A percentile compares a stretch with the other conserved stretches of the same genome.
phyloP scores from a whole-genome alignment of 2,329 filamentous ascomycete genomes.

The Aspergillus awamori region DNA sequence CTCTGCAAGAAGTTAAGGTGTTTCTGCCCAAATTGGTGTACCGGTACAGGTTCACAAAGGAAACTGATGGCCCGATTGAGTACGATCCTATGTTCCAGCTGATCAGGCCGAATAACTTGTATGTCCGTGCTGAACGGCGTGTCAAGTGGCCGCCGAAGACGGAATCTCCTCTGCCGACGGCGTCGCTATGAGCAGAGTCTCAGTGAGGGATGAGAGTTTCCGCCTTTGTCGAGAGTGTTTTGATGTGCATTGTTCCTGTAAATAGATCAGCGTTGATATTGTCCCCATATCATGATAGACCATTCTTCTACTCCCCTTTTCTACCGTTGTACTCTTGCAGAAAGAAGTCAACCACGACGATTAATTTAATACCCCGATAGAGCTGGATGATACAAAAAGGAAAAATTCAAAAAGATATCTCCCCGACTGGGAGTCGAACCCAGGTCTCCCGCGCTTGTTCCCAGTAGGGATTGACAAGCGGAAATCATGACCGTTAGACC shows the following conservation, averaged over 20 bases:
- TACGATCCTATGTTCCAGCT: slow-evolving; percentile 37
- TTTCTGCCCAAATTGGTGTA: slow-evolving; percentile 60
- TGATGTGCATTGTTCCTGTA: neutral
- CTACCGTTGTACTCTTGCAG: too few species aligned
- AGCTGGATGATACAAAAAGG: too few species aligned
- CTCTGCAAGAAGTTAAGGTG: slow-evolving; percentile 63
- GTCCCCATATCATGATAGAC: neutral
- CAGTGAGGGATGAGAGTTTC: neutral
- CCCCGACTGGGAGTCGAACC: too few species aligned
- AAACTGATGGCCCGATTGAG: slow-evolving; percentile 53
- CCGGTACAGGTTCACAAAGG: slow-evolving; percentile 59
- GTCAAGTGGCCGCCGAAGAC: slow-evolving; percentile 28
- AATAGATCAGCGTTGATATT: neutral
- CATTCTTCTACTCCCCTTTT: too few species aligned
- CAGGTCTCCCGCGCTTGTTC: too few species aligned
- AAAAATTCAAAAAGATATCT: too few species aligned
- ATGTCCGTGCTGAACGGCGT: slow-evolving; percentile 20
- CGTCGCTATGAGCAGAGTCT: neutral
- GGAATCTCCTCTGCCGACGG: neutral
- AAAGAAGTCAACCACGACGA: too few species aligned
- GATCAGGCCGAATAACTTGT: slow-evolving; percentile 34
- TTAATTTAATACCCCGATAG: too few species aligned
- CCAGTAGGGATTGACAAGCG: too few species aligned
- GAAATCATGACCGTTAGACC: too few species aligned
- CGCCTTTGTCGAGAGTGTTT: neutral